Evolutionary conservation across 2,329 filamentous ascomycete genomes (phyloP).

Genomic region (Ophiostoma perfectum): DNA sequence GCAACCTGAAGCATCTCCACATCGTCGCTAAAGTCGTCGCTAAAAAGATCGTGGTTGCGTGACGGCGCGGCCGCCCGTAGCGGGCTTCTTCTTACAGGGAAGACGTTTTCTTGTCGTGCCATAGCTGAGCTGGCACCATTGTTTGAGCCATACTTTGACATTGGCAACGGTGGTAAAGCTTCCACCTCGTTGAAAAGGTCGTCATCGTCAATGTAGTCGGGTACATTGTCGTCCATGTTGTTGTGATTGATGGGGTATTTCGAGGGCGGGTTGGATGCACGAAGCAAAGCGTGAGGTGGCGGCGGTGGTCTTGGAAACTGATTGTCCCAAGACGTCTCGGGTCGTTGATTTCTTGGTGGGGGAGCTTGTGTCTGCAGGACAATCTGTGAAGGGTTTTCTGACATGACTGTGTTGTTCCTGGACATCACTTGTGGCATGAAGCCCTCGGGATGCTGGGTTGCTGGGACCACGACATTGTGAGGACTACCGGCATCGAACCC

Average conservation of each 20-base stretch:
- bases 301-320: slow-evolving; percentile 2
- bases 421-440: slow-evolving; percentile 32
- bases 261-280: background rate
- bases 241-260: background rate
- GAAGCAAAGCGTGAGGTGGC: background rate
- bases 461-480: slow-evolving; percentile 37
- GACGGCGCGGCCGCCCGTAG: background rate
- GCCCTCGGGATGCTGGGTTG: slow-evolving; percentile 39
- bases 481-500: slow-evolving; percentile 29
- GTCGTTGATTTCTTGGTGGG: background rate
- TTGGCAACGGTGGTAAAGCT: slow-evolving; percentile 8
- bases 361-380: slow-evolving; percentile 48
- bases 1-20: slow-evolving; percentile 47
- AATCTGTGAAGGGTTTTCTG: slow-evolving; percentile 41
- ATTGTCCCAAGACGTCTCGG: background rate
- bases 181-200: slow-evolving; percentile 21
- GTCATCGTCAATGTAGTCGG: slow-evolving; percentile 29
- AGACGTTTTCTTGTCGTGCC: background rate
- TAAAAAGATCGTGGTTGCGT: slow-evolving; percentile 25
- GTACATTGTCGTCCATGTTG: slow-evolving; percentile 14
- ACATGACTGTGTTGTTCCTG: slow-evolving; percentile 32
- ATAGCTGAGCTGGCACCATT: background rate
- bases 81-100: background rate
- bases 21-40: slow-evolving; percentile 35
- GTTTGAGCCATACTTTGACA: slow-evolving; percentile 11